Evolutionary conservation across 805 yeast species (phyloP).

Genomic region (Wickerhamiella kurtzmanii): DNA sequence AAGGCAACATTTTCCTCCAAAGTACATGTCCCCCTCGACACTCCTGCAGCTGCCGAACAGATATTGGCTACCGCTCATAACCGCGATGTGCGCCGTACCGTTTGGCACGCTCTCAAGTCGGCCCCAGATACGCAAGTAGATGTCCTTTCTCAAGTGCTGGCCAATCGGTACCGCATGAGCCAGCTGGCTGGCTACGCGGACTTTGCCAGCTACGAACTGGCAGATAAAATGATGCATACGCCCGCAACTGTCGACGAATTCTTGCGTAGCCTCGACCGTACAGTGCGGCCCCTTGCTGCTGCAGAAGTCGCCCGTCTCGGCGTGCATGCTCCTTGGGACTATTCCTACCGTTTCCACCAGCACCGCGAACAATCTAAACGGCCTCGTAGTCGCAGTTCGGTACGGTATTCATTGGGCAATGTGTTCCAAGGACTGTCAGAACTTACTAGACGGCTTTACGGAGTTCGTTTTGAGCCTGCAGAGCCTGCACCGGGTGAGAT

Average conservation of each 20-base stretch:
- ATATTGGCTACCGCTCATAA: slow-evolving; percentile 46
- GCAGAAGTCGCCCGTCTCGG: slow-evolving; percentile 41
- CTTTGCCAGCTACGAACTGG: slow-evolving; percentile 67
- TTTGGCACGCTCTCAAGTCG: slow-evolving; percentile 67
- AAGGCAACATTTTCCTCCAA: slow-evolving; percentile 19
- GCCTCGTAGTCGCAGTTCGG: slow-evolving; percentile 26
- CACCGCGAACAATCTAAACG: slow-evolving; percentile 18
- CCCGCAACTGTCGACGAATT: slow-evolving; percentile 68
- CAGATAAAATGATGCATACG: slow-evolving; percentile 77
- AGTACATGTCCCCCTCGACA: slow-evolving; percentile 44
- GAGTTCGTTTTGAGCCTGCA: slow-evolving; percentile 59
- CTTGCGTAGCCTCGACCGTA: slow-evolving; percentile 42
- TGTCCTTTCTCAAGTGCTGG: slow-evolving; percentile 44
- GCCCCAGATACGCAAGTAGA: slow-evolving; percentile 50
- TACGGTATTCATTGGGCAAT: slow-evolving; percentile 66
- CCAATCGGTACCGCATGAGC: slow-evolving; percentile 58
- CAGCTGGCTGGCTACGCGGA: slow-evolving; percentile 54
- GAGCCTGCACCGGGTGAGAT: slow-evolving; percentile 58
- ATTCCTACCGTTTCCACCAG: slow-evolving; percentile 48
- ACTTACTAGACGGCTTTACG: slow-evolving; percentile 58
- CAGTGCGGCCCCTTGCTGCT: slow-evolving; percentile 40
- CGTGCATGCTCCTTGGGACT: slow-evolving; percentile 66
- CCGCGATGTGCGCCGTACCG: slow-evolving; percentile 42
- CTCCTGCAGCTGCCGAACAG: slow-evolving; percentile 41
- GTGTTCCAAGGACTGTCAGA: slow-evolving; percentile 72